Evolutionary conservation across 225 moss, liverwort and hornwort genomes (phyloP).

Genomic region (Anthoceros angustus): DNA sequence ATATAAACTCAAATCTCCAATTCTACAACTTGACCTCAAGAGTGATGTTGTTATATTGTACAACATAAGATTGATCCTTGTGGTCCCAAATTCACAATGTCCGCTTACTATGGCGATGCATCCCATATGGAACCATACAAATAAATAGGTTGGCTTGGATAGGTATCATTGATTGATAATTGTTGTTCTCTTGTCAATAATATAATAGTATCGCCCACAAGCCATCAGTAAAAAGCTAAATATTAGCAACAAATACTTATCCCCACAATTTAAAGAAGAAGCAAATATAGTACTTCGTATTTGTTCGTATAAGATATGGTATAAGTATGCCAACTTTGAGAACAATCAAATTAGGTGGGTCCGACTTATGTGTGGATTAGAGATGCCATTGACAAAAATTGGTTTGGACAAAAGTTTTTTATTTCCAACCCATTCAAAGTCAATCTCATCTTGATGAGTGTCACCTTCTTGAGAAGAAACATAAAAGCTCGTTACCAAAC

Average conservation of each 20-base stretch:
- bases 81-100: constrained; percentile 36
- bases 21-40: constrained; percentile 6
- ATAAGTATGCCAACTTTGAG: constrained; percentile 28
- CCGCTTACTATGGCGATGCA: constrained; percentile 26
- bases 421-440: constrained; percentile 43
- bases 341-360: constrained; percentile 32
- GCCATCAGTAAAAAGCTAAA: too few relatives aligned
- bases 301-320: constrained; percentile 19
- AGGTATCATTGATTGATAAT: neutral
- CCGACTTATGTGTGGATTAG: constrained; percentile 26
- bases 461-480: constrained; percentile 33
- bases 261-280: too few relatives aligned
- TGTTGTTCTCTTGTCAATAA: constrained; percentile 6
- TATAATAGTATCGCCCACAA: constrained; percentile 24
- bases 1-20: too few relatives aligned
- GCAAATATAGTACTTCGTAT: too few relatives aligned
- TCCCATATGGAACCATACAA: constrained; percentile 40
- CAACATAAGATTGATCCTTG: constrained; percentile 22
- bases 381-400: constrained; percentile 39
- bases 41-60: constrained; percentile 22
- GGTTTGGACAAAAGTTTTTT: constrained; percentile 40
- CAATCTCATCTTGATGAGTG: constrained; percentile 27
- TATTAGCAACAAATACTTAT: too few relatives aligned
- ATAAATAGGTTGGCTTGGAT: constrained; percentile 21
- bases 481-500: constrained; percentile 34